A percentile compares a stretch with the other conserved stretches of the same genome.
These are phyloP conservation scores for Psophocarpus tetragonolobus DNA, from an alignment of 306 rosid genomes.

Conservation along the genomic window DNA sequence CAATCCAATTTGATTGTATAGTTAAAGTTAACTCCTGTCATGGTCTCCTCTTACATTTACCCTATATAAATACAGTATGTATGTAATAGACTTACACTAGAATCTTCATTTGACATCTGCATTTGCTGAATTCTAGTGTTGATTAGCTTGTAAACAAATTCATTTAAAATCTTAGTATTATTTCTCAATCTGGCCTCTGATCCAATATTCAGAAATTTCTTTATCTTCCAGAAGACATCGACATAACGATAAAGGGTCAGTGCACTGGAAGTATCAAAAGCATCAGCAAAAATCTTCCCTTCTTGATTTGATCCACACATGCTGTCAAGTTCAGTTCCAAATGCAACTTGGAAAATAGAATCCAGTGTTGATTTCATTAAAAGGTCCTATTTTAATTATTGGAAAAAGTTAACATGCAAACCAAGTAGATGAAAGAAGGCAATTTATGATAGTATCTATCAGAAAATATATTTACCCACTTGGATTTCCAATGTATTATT, in stretches of 20 bases:
- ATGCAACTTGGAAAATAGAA: conserved; percentile 80
- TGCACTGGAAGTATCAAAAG: conserved; percentile 70
- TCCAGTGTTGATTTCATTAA: conserved; percentile 66
- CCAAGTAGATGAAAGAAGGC: conserved; percentile 15
- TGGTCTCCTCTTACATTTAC: background rate
- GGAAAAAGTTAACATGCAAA: background rate
- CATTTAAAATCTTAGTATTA: conserved; percentile 46
- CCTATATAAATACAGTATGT: background rate
- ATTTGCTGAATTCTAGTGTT: conserved; percentile 49
- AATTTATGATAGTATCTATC: background rate
- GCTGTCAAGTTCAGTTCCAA: conserved; percentile 75
- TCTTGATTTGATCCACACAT: conserved; percentile 83
- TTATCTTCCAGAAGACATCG: conserved; percentile 72
- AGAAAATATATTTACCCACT: conserved; percentile 39
- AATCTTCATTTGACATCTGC: conserved; percentile 41
- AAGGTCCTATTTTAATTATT: conserved; percentile 48
- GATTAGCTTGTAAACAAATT: conserved; percentile 61
- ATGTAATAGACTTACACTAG: conserved; percentile 46
- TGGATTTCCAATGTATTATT: conserved; percentile 59
- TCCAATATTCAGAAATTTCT: conserved; percentile 68
- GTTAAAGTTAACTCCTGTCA: background rate
- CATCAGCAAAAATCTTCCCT: conserved; percentile 57
- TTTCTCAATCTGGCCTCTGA: conserved; percentile 58
- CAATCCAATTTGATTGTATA: background rate
- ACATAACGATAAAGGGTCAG: conserved; percentile 61